phyloP scores from a whole-genome alignment of 176 grass and related monocot genomes.

The Canna indica region DNA sequence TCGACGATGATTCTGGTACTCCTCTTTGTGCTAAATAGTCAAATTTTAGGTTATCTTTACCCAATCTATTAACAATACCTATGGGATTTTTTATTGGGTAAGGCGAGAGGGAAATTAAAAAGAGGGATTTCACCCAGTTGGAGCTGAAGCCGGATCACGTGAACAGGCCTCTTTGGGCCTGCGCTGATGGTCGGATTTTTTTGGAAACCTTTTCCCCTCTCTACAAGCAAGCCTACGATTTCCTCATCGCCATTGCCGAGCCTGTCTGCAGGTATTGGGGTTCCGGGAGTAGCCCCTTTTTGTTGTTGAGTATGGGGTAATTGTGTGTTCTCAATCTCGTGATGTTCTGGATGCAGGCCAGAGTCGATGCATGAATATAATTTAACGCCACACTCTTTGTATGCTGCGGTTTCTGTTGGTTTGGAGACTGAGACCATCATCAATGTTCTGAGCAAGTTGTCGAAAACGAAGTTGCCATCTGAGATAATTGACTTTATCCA shows the following conservation, averaged over 20 bases:
- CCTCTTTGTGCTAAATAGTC: background rate
- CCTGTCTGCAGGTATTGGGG: slow-evolving; percentile 66
- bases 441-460: slow-evolving; percentile 75
- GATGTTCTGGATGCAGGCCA: slow-evolving; percentile 35
- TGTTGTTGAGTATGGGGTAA: background rate
- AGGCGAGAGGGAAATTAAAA: slow-evolving; percentile 48
- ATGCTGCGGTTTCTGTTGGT: slow-evolving; percentile 94
- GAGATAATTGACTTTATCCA: slow-evolving; percentile 98
- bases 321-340: background rate
- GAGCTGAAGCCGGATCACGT: slow-evolving; percentile 75
- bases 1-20: slow-evolving; percentile 70
- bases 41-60: background rate
- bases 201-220: slow-evolving; percentile 89
- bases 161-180: slow-evolving; percentile 82
- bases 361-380: slow-evolving; percentile 60
- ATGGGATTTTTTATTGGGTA: background rate
- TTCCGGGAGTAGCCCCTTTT: background rate
- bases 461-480: slow-evolving; percentile 72
- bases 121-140: slow-evolving; percentile 86
- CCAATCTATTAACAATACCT: background rate
- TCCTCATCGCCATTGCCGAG: slow-evolving; percentile 85
- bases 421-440: slow-evolving; percentile 87
- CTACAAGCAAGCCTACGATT: slow-evolving; percentile 97
- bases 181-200: slow-evolving; percentile 80
- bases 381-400: slow-evolving; percentile 83